Base-by-base conservation (phyloP, 345 rosid species). In the Bretschneidera sinensis region DNA sequence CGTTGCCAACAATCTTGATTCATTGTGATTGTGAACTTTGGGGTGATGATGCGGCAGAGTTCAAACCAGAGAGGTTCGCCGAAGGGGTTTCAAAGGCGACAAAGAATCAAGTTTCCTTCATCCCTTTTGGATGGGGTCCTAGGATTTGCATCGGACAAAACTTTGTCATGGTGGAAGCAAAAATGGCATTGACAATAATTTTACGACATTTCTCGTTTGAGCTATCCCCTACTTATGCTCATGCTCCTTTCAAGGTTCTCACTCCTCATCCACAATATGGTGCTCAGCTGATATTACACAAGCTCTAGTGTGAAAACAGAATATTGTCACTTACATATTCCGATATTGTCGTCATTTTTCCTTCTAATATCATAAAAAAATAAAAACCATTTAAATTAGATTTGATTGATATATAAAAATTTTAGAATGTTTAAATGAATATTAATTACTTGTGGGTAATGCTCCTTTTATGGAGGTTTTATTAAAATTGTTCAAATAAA, bases 121-220 rank as follows among this genome's bases (percentile, higher is more conserved):
- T 85, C 7, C 78, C 85, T 1, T 87, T 87, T 13, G 80, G 78
- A 9, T 62, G 76, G 79, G 90, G 95, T 28, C 88, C 86, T 0
- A 71, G 88, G 73, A 63, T 21, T 9, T 89, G 91, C 71, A 64
- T 85, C 0, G 87, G 94, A 3, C 87, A 81, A 65, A 83, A 74
- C 64, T 89, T 83, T 21, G 79, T 95, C 0, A 22, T 83, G 65
- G 21, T 85, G 17, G 91, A 83, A 75, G 82, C 83, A 6, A 89
- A 85, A 68, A 16, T 76, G 49, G 84, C 76, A 0, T 16, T 89
- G 8, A 60, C 83, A 1, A 67, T 85, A 79, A 72, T 86, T 21
- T 64, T 86, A 17, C 80, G 66, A 43, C 72, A 62, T 21, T 86
- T 82, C 63, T 71, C 67, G 5, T 70, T 86, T 16, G 68, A 79